phyloP scores from a whole-genome alignment of 441 rosid genomes.

The Viola pubescens region DNA sequence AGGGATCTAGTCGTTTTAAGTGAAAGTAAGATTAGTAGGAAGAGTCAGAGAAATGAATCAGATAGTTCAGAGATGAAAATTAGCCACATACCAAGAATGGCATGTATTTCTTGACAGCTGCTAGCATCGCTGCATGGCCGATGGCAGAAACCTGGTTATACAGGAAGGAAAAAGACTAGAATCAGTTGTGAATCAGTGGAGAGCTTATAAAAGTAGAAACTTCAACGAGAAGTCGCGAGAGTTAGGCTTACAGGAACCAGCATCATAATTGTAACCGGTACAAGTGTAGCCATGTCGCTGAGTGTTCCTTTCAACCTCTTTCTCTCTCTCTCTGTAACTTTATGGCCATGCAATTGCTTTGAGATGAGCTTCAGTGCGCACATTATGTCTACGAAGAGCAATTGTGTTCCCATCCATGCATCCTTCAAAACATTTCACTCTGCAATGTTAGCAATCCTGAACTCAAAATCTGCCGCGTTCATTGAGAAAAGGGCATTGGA shows the following conservation, averaged over 20 bases:
- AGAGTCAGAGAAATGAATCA: neutral
- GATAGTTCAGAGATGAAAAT: neutral
- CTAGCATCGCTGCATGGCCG: constrained; percentile 59
- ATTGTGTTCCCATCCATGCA: constrained; percentile 51
- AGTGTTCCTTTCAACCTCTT: constrained; percentile 43
- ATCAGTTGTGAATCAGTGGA: neutral
- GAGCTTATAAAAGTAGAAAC: neutral
- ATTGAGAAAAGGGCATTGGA: constrained; percentile 8
- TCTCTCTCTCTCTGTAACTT: constrained; percentile 35
- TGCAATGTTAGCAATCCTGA: constrained; percentile 6
- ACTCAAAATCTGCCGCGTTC: neutral
- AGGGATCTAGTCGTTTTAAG: constrained; percentile 40
- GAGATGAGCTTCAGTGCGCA: constrained; percentile 36
- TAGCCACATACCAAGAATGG: constrained; percentile 41
- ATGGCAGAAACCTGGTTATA: constrained; percentile 46
- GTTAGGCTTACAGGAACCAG: constrained; percentile 51
- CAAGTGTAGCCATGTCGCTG: constrained; percentile 42
- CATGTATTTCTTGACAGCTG: constrained; percentile 47
- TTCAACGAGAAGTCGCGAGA: neutral
- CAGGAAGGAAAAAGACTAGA: neutral
- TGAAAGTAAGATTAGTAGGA: constrained; percentile 4
- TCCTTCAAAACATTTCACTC: constrained; percentile 29
- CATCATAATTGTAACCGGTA: constrained; percentile 59
- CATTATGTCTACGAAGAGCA: constrained; percentile 43
- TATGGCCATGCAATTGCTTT: constrained; percentile 36